phyloP scores from a whole-genome alignment of 345 rosid genomes.

The Ceriops zippeliana region DNA sequence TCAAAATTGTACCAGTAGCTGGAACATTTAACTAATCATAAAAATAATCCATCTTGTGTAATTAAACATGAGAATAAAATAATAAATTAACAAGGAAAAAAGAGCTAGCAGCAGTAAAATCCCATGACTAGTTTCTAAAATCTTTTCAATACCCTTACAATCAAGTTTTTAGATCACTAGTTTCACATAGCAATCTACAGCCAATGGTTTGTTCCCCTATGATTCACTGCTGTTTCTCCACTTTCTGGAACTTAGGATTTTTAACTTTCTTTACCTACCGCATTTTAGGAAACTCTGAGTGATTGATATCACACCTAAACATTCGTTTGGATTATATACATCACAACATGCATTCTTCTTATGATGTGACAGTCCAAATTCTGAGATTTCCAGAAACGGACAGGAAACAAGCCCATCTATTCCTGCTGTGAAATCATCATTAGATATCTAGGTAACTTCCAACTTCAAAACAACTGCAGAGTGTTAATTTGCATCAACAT shows the following conservation, averaged over 20 bases:
- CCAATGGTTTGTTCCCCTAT: background rate
- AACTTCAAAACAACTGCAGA: background rate
- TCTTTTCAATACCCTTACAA: background rate
- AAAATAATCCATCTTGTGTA: background rate
- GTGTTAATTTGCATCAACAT: background rate
- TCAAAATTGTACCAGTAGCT: slow-evolving; percentile 91
- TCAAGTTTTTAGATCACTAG: background rate
- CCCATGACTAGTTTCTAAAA: background rate
- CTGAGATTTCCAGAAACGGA: background rate
- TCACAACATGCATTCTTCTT: background rate
- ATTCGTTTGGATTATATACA: background rate
- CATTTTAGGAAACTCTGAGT: background rate
- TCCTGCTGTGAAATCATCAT: background rate
- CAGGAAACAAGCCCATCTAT: too few relatives aligned
- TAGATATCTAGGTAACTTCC: background rate
- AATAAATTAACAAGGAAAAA: background rate
- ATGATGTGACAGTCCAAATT: background rate
- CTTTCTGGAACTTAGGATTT: background rate
- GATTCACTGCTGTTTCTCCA: background rate
- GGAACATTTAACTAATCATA: slow-evolving; percentile 18
- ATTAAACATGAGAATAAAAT: background rate
- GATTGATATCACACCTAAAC: background rate
- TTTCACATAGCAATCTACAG: background rate
- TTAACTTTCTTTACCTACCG: background rate
- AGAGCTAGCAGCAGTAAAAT: background rate